Evolutionary conservation across 345 rosid species (phyloP), one percentile per base, ranked within the genome.

Genomic region (Anastatica hierochuntica): DNA sequence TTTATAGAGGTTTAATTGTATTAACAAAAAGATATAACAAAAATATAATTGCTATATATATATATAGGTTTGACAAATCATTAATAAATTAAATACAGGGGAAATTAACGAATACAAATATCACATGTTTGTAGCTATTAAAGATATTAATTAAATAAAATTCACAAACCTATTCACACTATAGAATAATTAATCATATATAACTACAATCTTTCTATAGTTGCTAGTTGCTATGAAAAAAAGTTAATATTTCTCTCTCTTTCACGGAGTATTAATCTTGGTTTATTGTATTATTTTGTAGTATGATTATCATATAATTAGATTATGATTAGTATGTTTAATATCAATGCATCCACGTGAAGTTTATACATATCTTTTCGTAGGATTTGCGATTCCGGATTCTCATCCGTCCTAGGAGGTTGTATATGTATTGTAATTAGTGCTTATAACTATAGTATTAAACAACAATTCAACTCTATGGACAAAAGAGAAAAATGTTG

Each of bases 361-460:
- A 42, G 33, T 21, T 43, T 15, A 13, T 49, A 42, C 53, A 8
- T 3, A 57, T 26, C 39, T 65, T 64, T 57, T 56, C 47, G 35
- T 65, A 49, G 41, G 20, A 26, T 57, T 53, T 65, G 58, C 47
- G 26, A 8, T 65, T 57, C 64, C 70, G 64, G 70, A 65, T 65
- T 65, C 58, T 49, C 58, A 35, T 65, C 70, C 70, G 70, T 65
- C 64, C 64, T 65, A 57, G 70, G 70, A 65, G 60, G 17, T 53
- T 45, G 55, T 18, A 53, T 27, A 16, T 41, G 9, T 41, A 33
- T 29, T 29, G 6, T 6, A 29, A 8, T 24, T 29, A 29, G 1
- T 26, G 23, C 13, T 37, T 18, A 47, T 26, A 46, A 44, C 14
- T 19, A n/a, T 26, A 13, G 19, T 35, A 50, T 6, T 34, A 19